phyloP scores from a whole-genome alignment of 2,329 filamentous ascomycete genomes.

The Aspergillus sp. region DNA sequence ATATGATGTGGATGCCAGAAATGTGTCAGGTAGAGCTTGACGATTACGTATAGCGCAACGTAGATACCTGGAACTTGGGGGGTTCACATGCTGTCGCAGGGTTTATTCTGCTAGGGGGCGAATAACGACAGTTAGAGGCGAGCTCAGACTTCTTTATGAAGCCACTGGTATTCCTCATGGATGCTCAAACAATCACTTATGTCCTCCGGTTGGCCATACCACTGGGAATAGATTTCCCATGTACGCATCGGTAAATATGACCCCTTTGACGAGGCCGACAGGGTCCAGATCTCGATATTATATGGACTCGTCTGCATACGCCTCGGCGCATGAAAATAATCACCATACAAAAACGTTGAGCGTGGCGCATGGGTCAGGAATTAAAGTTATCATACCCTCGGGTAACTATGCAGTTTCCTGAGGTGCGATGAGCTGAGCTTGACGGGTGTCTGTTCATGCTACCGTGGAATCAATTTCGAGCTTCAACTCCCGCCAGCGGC shows the following conservation, averaged over 20 bases:
- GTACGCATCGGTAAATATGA: neutral
- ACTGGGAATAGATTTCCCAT: no score
- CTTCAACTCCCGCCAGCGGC: no score
- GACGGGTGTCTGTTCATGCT: neutral
- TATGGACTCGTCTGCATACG: neutral
- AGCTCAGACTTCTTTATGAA: neutral
- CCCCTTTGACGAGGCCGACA: constrained; percentile 9
- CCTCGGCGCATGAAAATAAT: neutral
- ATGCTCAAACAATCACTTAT: neutral
- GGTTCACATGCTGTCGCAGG: neutral
- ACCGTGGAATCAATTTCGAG: neutral
- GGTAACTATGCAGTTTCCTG: neutral
- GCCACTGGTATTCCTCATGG: neutral
- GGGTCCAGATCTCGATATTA: neutral
- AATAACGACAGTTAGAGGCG: neutral
- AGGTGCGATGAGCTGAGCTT: neutral
- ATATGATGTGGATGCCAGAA: neutral
- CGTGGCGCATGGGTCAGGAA: constrained; percentile 14
- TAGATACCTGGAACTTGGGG: neutral
- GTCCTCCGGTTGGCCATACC: no score
- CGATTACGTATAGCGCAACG: neutral
- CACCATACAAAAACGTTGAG: constrained; percentile 10
- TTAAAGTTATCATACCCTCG: constrained; percentile 3
- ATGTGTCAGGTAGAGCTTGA: neutral
- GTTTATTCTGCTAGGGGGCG: neutral